Evolutionary conservation across 2,329 filamentous ascomycete species (phyloP), one percentile per base, ranked within the genome.

Genomic region (Xylariaceae sp.): DNA sequence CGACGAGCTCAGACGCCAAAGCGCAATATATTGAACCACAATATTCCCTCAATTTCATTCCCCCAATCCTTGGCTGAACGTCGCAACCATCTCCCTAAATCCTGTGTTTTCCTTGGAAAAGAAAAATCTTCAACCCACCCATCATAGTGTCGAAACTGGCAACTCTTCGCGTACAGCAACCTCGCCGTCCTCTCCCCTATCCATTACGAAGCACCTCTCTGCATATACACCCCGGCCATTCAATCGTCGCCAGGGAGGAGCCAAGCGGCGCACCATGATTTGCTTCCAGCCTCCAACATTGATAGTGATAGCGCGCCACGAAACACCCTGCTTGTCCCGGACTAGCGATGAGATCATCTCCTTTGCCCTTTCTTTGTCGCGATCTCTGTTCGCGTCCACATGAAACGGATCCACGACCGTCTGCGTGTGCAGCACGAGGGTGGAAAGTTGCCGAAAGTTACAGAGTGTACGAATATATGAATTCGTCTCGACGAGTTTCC

Each of bases 271-370:
- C 6, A 76, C 69, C 73, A 76, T 73, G 42, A 73, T 67, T 8
- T 68, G 71, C 44, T 70, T 70, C 76, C 76, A 78, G 6, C 75
- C 76, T 4, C 76, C 76, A 1, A 78, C 71, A 34, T 76, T 78
- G 54, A 79, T 66, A n/a, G 70, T 73, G 50, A 78, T 69, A 32
- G 63, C 64, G 47, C 64, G 70, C 74, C 73, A 78, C 1, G 67
- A 61, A 1, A 61, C 47, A 4, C 52, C 50, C 30, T 59, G 59
- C 57, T 70, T 71, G 34, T 60, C 61, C 6, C 64, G 60, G 3
- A 71, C 44, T n/a, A 77, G 64, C 6, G 64, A 55, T 6, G 59
- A 58, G 40, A 77, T 68, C 0, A 63, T 70, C 30, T 64, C 55
- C 60, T 71, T 64, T 1, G 70, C 70, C 3, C 68, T 67, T 12